Conservation (phyloP, 129 eudicot genomes). For the Arctium minus region DNA sequence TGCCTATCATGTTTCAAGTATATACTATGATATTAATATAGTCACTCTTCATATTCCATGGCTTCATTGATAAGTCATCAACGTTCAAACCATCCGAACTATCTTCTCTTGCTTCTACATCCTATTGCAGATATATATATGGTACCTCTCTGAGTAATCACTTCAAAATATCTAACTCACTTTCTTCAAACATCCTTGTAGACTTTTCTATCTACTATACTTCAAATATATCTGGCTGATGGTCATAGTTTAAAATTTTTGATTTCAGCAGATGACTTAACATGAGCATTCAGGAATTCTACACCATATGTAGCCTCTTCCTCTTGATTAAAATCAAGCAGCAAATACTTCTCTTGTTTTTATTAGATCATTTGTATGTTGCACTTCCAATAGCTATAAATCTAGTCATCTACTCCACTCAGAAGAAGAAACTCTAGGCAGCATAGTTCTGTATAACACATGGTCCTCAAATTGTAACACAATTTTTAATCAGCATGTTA, state of each 20-base stretch:
- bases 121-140: not conserved
- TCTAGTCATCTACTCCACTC: not conserved
- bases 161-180: not conserved
- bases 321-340: slow-evolving; percentile 9
- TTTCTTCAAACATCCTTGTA: not conserved
- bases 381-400: not conserved
- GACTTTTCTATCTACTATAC: not conserved
- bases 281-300: not conserved
- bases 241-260: not conserved
- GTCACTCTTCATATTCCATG: not conserved
- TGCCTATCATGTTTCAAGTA: not conserved
- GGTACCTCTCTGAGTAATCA: not conserved
- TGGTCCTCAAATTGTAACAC: slow-evolving; percentile 1
- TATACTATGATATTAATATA: not conserved
- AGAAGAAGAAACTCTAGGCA: not conserved
- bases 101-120: slow-evolving; percentile 1
- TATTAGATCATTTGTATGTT: not conserved
- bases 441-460: not conserved
- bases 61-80: not conserved
- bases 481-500: not conserved
- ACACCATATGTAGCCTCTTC: slow-evolving; percentile 9
- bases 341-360: not conserved
- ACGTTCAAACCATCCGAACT: not conserved
- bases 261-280: not conserved
- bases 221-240: not conserved